phyloP scores from a whole-genome alignment of 257 asterid species.

The Solanum dulcamara region DNA sequence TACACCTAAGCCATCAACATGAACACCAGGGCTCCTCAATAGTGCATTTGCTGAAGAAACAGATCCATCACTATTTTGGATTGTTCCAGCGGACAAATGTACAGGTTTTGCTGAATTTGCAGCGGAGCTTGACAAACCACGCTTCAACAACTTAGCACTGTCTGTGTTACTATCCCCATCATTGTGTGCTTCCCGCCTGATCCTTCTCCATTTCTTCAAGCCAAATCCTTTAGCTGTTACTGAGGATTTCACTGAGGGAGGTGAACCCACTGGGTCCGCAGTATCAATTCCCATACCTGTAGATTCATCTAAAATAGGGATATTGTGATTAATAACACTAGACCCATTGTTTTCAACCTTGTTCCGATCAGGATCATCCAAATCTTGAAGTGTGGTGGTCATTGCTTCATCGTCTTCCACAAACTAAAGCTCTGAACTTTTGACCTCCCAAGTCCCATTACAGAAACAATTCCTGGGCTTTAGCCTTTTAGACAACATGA shows the following conservation, averaged over 20 bases:
- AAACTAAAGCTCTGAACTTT: slow-evolving; percentile 25
- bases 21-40: slow-evolving; percentile 11
- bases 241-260: slow-evolving; percentile 6
- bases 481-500: not conserved
- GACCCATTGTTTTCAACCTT: slow-evolving; percentile 27
- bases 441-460: slow-evolving; percentile 37
- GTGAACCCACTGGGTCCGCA: slow-evolving; percentile 3
- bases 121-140: slow-evolving; percentile 21
- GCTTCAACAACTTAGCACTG: slow-evolving; percentile 20
- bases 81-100: slow-evolving; percentile 28
- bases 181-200: slow-evolving; percentile 27
- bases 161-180: slow-evolving; percentile 25
- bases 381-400: not conserved
- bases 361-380: slow-evolving; percentile 9
- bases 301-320: slow-evolving; percentile 1
- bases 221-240: slow-evolving; percentile 45
- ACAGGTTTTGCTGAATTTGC: slow-evolving; percentile 20
- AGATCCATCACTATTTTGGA: slow-evolving; percentile 41
- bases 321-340: slow-evolving; percentile 3
- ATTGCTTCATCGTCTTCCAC: slow-evolving; percentile 34
- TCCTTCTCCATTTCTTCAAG: slow-evolving; percentile 74
- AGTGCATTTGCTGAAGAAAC: slow-evolving; percentile 41
- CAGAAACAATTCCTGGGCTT: not conserved
- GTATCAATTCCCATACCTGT: slow-evolving; percentile 13
- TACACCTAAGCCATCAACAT: not conserved